A percentile compares a stretch with the other conserved stretches of the same genome.
Conservation (phyloP, 2,329 filamentous ascomycete species). For the Paecilomyces formosus region DNA sequence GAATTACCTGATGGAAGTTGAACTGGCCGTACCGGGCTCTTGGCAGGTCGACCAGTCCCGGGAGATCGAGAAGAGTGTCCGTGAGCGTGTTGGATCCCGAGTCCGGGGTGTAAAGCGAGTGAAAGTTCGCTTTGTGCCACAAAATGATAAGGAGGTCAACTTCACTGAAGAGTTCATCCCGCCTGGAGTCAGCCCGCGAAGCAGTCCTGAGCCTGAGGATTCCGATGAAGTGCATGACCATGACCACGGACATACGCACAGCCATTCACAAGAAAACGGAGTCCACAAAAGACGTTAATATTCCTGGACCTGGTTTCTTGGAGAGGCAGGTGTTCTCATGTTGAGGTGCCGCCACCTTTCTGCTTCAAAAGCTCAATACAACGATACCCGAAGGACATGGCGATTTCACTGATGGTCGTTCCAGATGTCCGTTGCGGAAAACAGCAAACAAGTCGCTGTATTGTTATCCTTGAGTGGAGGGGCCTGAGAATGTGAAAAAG, state of each 20-base stretch:
- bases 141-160: conserved; percentile 49
- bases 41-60: conserved; percentile 69
- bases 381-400: not conserved
- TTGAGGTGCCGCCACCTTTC: not conserved
- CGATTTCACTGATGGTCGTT: not conserved
- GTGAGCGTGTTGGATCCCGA: conserved; percentile 64
- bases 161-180: conserved; percentile 75
- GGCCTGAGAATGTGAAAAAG: not conserved
- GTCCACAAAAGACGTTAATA: conserved; percentile 17
- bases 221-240: conserved; percentile 30
- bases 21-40: conserved; percentile 67
- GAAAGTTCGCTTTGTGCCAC: conserved; percentile 73
- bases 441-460: not conserved
- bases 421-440: not conserved
- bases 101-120: conserved; percentile 80
- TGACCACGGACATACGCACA: conserved; percentile 34
- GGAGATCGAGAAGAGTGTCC: conserved; percentile 63
- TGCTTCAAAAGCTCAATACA: not conserved
- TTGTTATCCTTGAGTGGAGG: not conserved
- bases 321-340: not conserved
- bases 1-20: conserved; percentile 89
- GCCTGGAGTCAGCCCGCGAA: conserved; percentile 51
- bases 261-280: conserved; percentile 17
- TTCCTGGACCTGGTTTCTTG: not conserved
- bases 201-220: conserved; percentile 55